A percentile compares a stretch with the other conserved stretches of the same genome.
Conservation (phyloP, 2,329 filamentous ascomycete species). For the Pseudocercospora cruenta region DNA sequence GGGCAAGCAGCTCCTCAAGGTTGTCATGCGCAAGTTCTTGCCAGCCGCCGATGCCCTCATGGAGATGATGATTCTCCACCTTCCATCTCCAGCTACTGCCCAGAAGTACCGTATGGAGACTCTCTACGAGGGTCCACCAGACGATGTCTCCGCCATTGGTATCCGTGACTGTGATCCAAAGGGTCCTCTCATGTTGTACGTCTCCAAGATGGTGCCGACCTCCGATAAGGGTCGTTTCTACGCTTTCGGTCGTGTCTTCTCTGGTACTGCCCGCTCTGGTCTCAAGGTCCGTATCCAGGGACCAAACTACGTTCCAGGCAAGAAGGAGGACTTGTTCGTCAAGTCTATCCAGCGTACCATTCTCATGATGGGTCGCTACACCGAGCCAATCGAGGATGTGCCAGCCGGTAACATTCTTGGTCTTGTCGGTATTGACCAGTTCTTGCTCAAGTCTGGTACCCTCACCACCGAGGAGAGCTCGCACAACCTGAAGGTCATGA, state of each 20-base stretch:
- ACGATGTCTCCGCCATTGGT: constrained; percentile 90
- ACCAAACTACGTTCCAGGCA: constrained; percentile 96
- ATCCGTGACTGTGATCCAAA: constrained; percentile 99
- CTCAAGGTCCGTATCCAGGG: constrained; percentile 99
- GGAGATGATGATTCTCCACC: constrained; percentile 99
- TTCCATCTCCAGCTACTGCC: constrained; percentile 92
- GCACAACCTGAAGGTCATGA: constrained; percentile 99
- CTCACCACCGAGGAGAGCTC: constrained; percentile 95
- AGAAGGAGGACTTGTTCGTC: constrained; percentile 99
- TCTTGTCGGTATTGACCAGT: constrained; percentile 99
- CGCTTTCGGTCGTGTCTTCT: constrained; percentile 99
- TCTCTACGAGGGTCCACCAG: constrained; percentile 94
- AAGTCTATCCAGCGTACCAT: constrained; percentile 99
- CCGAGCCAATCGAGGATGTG: constrained; percentile 98
- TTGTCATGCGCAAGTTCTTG: constrained; percentile 98
- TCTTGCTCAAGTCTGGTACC: constrained; percentile 99
- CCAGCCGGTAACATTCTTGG: constrained; percentile 99
- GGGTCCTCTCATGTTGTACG: constrained; percentile 99
- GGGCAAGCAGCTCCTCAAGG: constrained; percentile 97
- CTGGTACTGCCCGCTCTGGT: constrained; percentile 95
- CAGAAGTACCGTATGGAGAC: constrained; percentile 98
- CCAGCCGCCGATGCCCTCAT: constrained; percentile 96
- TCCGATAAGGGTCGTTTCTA: constrained; percentile 99
- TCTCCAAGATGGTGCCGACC: constrained; percentile 99
- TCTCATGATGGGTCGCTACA: constrained; percentile 99